Evolutionary conservation across 495 filamentous ascomycete species (phyloP), one percentile per base, ranked within the genome.

Genomic region (Podospora comata): DNA sequence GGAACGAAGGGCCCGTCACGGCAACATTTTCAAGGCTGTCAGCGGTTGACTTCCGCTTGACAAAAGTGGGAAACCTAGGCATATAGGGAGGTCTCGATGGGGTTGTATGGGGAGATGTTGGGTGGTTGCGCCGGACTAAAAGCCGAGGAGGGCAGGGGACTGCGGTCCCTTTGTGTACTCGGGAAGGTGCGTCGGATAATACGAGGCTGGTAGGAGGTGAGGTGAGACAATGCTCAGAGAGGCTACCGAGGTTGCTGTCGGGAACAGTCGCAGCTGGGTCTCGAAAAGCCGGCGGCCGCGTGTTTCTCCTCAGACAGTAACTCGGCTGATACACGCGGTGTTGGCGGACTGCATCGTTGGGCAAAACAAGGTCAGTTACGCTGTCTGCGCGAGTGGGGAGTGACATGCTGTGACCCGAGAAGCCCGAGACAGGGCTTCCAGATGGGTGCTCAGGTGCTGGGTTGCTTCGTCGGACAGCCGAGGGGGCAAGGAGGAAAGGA

Each of bases 31-130:
- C 80, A 63, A 79, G 67, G 66, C 80, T 82, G 63, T 82, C 82
- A 58, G 80, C 81, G 79, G 80, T 79, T 66, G 81, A 83, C 79
- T 79, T 82, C 78, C 82, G 82, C 82, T 80, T 77, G 60, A 74
- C 78, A 66, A 85, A 85, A 56, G 77, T 72, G 68, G 81, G 78
- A 76, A 85, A 85, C 70, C 80, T 84, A 84, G 80, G 79, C 82
- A 85, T 85, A 77, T 80, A 80, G 79, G 76, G 61, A 9, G 20
- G 11, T 9, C n/a, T 26, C 11, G 4, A 5, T 5, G 5, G 59
- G 59, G 18, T 0, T 26, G 39, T 0, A 5, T 34, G 23, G 59
- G 23, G 16, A 28, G 59, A 15, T 26, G 59, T 2, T 28, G 23
- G 59, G 32, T 59, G 56, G 30, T 13, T 28, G 26, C 16, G 59